Conservation (phyloP, 1,284 basidiomycete species). For the Puccinia triticina region DNA sequence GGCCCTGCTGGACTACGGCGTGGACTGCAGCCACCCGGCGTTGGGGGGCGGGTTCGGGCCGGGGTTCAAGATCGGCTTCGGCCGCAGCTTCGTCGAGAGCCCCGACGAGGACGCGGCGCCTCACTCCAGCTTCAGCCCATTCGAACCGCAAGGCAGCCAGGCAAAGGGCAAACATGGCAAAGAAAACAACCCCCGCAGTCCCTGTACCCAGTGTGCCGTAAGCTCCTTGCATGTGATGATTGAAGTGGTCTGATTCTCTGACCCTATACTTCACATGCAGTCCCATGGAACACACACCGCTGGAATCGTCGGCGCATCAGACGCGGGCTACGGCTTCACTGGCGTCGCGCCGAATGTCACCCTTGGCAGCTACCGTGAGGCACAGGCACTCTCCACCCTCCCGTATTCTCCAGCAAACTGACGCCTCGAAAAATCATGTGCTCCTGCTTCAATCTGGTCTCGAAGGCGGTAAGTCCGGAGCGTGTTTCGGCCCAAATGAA, state of each 20-base stretch:
- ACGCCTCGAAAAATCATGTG: not conserved
- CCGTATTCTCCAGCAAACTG: not conserved
- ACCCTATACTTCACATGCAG: not conserved
- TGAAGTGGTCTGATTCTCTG: too few species aligned
- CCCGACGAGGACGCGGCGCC: not conserved
- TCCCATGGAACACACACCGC: constrained; percentile 41
- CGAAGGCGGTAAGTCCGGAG: constrained; percentile 2
- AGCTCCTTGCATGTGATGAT: not conserved
- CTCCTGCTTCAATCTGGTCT: too few species aligned
- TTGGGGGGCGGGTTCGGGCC: constrained; percentile 70
- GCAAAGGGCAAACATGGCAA: not conserved
- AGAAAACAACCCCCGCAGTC: not conserved
- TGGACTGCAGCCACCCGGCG: constrained; percentile 69
- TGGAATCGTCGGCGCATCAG: constrained; percentile 37
- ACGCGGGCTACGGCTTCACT: constrained; percentile 27
- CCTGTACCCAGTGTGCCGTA: constrained; percentile 36
- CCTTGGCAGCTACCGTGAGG: constrained; percentile 40
- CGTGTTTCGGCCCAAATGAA: too few species aligned
- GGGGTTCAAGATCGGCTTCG: constrained; percentile 69
- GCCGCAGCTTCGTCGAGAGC: constrained; percentile 64
- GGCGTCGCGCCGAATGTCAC: constrained; percentile 44
- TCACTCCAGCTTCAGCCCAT: too few species aligned
- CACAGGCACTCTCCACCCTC: not conserved
- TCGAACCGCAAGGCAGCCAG: not conserved
- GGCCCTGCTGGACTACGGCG: constrained; percentile 59